These are phyloP conservation scores for Porogramme epimiltina DNA, from an alignment of 1,284 basidiomycete genomes.

Conservation along the genomic window DNA sequence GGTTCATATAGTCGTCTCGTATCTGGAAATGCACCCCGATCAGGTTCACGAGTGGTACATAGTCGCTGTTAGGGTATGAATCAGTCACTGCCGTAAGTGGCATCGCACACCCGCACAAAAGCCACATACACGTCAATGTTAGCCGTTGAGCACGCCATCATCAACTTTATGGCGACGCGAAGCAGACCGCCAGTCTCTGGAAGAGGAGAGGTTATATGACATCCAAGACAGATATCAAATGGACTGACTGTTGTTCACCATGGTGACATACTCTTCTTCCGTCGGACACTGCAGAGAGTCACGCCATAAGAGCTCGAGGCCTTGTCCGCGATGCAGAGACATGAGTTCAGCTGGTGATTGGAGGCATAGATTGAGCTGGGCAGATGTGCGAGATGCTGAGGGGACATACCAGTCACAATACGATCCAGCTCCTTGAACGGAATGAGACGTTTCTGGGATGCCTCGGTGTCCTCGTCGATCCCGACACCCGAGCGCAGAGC, in stretches of 20 bases:
- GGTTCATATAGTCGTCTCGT: conserved; percentile 96
- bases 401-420: conserved; percentile 62
- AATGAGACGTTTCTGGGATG: conserved; percentile 29
- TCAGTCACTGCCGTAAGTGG: background rate
- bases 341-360: conserved; percentile 73
- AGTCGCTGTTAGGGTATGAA: conserved; percentile 53
- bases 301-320: conserved; percentile 93
- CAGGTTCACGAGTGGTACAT: conserved; percentile 90
- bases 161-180: conserved; percentile 90
- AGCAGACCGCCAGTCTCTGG: conserved; percentile 95
- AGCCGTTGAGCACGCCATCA: conserved; percentile 86
- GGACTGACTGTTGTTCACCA: conserved; percentile 93
- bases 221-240: conserved; percentile 5
- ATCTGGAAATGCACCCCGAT: conserved; percentile 97
- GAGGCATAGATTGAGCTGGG: background rate
- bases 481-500: conserved; percentile 47
- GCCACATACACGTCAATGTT: conserved; percentile 57
- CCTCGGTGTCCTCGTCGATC: conserved; percentile 1
- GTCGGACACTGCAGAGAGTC: conserved; percentile 92
- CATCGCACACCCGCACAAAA: background rate
- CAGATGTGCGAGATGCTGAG: background rate
- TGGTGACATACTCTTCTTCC: conserved; percentile 92
- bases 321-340: conserved; percentile 93
- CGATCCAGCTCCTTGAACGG: conserved; percentile 55
- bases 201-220: background rate